Evolutionary conservation across 192 early-diverging fungal species (phyloP).

Genomic region (Coemansia sp.): DNA sequence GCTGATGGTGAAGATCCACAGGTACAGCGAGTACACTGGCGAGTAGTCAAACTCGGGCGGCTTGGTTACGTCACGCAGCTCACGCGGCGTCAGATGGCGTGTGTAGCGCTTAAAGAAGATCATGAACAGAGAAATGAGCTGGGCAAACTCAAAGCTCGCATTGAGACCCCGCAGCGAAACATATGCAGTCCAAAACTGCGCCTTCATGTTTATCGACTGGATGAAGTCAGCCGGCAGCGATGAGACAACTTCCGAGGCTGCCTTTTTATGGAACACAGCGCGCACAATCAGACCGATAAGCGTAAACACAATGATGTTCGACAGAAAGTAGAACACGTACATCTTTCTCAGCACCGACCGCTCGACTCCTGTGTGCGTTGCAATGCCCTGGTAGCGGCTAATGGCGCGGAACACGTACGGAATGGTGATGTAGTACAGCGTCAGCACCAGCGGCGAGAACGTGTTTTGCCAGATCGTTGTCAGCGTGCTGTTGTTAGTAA

Average conservation of each 20-base stretch:
- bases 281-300: constrained; percentile 45
- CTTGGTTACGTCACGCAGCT: constrained; percentile 63
- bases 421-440: constrained; percentile 64
- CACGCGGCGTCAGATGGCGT: constrained; percentile 64
- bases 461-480: constrained; percentile 63
- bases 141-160: constrained; percentile 68
- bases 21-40: constrained; percentile 63
- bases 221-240: constrained; percentile 42
- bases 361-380: constrained; percentile 69
- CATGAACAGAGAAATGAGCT: constrained; percentile 59
- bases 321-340: constrained; percentile 72
- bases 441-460: constrained; percentile 67
- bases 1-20: constrained; percentile 72
- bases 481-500: constrained; percentile 54
- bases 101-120: constrained; percentile 62
- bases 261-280: constrained; percentile 38
- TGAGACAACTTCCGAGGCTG: constrained; percentile 38
- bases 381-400: constrained; percentile 67
- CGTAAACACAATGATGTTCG: constrained; percentile 69
- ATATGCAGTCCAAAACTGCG: constrained; percentile 76
- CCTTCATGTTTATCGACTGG: constrained; percentile 49
- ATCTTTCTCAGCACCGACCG: constrained; percentile 69
- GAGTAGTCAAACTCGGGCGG: constrained; percentile 74
- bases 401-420: constrained; percentile 64
- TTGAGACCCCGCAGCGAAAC: constrained; percentile 65